These are phyloP conservation scores for Lenwebbia sp. DNA, from an alignment of 345 rosid species.

Conservation along the genomic window DNA sequence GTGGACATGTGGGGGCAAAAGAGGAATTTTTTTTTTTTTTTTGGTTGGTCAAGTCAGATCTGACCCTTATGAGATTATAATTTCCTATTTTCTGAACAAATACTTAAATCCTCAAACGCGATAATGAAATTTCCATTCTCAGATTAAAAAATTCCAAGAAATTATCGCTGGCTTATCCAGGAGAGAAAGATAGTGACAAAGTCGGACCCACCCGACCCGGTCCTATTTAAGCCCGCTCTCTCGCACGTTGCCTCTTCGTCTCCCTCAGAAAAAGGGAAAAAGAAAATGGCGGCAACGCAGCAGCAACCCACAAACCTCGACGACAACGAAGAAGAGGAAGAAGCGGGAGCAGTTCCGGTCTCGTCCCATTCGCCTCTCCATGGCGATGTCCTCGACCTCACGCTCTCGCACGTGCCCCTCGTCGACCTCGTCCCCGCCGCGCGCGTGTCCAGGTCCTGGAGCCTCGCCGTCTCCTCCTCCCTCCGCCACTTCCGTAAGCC, in stretches of 20 bases:
- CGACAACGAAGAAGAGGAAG: neutral
- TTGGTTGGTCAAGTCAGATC: neutral
- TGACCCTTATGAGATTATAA: neutral
- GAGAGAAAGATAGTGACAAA: neutral
- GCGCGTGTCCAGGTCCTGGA: conserved; percentile 65
- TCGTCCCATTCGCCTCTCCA: neutral
- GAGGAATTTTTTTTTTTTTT: neutral
- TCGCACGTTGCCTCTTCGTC: neutral
- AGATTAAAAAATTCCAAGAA: neutral
- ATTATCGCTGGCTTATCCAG: neutral
- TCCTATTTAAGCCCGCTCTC: neutral
- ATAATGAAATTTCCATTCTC: too few species aligned
- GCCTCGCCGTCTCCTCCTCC: conserved; percentile 48
- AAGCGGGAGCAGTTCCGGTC: neutral
- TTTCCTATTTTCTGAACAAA: neutral
- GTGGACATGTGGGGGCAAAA: neutral
- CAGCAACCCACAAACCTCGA: neutral
- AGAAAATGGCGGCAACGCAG: neutral
- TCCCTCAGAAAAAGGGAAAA: neutral
- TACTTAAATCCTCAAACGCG: too few species aligned
- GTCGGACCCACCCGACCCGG: neutral
- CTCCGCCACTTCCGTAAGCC: conserved; percentile 28
- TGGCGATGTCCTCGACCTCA: conserved; percentile 45
- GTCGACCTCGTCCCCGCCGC: conserved; percentile 48
- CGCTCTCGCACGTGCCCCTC: conserved; percentile 48